Conservation (phyloP, 805 yeast genomes). For the Candida boleticola region DNA sequence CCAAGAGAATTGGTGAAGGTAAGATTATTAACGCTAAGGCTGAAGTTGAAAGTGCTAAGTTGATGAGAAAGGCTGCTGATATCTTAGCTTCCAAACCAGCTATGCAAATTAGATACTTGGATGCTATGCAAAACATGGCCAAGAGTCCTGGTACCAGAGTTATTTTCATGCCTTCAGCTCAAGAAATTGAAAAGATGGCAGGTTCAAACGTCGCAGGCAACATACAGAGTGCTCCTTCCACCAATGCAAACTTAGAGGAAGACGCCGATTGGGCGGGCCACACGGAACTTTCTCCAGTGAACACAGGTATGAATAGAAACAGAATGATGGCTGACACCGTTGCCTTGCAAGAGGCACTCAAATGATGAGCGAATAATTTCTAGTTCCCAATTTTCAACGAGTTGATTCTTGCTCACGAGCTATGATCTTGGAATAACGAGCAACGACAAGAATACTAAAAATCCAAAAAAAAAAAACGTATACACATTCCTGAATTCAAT, state of each 20-base stretch:
- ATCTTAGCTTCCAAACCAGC: conserved; percentile 72
- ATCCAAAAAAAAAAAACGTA: neutral
- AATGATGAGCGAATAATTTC: neutral
- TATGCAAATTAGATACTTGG: conserved; percentile 74
- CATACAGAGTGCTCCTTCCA: neutral
- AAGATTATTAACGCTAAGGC: conserved; percentile 74
- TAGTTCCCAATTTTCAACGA: neutral
- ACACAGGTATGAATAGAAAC: conserved; percentile 7
- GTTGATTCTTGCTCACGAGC: too few species aligned
- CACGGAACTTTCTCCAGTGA: conserved; percentile 9
- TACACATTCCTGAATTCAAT: too few species aligned
- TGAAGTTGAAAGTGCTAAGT: conserved; percentile 71
- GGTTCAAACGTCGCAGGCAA: conserved; percentile 16
- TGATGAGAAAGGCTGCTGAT: conserved; percentile 78
- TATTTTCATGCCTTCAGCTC: conserved; percentile 65
- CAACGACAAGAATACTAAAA: neutral
- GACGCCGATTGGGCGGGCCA: conserved; percentile 21
- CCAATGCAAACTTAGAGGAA: conserved; percentile 15
- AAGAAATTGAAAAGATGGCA: conserved; percentile 40
- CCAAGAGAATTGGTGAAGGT: conserved; percentile 72
- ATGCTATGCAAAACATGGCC: conserved; percentile 77
- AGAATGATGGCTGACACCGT: conserved; percentile 20
- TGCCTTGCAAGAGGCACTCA: conserved; percentile 33
- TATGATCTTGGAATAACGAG: neutral
- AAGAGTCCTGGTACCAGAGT: conserved; percentile 60